Evolutionary conservation across 2,329 filamentous ascomycete species (phyloP).

Genomic region (Hymenoscyphus linearis): DNA sequence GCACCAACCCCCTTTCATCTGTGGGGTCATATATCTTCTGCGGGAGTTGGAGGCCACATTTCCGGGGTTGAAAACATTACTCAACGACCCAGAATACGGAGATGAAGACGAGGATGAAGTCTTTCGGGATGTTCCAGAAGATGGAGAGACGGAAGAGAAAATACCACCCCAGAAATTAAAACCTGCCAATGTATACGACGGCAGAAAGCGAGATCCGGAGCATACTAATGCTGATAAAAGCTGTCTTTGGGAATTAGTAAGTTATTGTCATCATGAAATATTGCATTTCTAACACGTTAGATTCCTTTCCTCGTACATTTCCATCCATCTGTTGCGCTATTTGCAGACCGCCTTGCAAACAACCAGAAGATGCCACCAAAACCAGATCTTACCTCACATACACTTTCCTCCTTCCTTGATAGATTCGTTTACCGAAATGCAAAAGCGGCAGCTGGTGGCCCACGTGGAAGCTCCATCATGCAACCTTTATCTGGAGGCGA

Average conservation of each 20-base stretch:
- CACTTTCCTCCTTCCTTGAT: slow-evolving; percentile 91
- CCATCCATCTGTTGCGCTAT: slow-evolving; percentile 87
- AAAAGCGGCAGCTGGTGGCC: slow-evolving; percentile 58
- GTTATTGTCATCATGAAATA: slow-evolving; percentile 21
- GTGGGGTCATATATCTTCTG: slow-evolving; percentile 86
- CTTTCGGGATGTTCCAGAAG: slow-evolving; percentile 60
- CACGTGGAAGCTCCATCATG: slow-evolving; percentile 89
- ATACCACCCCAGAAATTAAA: slow-evolving; percentile 10
- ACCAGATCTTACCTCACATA: slow-evolving; percentile 84
- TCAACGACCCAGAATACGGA: slow-evolving; percentile 74
- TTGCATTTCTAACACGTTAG: slow-evolving; percentile 25
- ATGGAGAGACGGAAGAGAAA: slow-evolving; percentile 37
- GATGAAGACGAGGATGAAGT: slow-evolving; percentile 54
- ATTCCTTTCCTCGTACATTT: slow-evolving; percentile 74
- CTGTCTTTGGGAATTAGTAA: slow-evolving; percentile 86
- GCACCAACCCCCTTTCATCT: slow-evolving; percentile 89
- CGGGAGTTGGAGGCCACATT: slow-evolving; percentile 75
- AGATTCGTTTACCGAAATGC: slow-evolving; percentile 97
- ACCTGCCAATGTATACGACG: slow-evolving; percentile 59
- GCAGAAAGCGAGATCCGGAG: slow-evolving; percentile 84
- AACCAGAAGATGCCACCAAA: slow-evolving; percentile 73
- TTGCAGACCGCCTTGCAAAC: slow-evolving; percentile 66
- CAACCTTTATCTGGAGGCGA: slow-evolving; percentile 73
- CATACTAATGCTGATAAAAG: slow-evolving; percentile 89
- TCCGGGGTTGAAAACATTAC: slow-evolving; percentile 70